Conservation (phyloP, 2,329 filamentous ascomycete genomes). For the Daldinia sp. region DNA sequence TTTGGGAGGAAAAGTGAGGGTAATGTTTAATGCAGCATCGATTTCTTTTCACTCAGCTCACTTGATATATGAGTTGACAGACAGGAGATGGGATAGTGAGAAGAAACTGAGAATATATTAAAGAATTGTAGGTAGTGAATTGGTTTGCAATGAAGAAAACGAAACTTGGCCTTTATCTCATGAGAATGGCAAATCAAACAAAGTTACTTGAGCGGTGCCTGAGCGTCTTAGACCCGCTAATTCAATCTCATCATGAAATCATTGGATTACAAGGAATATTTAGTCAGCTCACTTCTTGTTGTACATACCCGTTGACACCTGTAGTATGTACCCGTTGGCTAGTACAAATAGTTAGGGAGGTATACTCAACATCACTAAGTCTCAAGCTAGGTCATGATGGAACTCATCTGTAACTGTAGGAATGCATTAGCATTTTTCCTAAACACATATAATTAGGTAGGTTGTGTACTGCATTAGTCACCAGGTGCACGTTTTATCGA, state of each 20-base stretch:
- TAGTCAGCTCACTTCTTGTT: not conserved
- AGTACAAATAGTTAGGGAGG: no score
- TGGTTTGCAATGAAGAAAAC: not conserved
- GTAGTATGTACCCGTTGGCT: no score
- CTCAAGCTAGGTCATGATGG: not conserved
- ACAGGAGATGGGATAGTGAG: not conserved
- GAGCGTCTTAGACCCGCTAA: not conserved
- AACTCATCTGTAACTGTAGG: not conserved
- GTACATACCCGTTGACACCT: not conserved
- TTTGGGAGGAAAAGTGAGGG: not conserved
- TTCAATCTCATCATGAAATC: slow-evolving; percentile 15
- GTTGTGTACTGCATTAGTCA: not conserved
- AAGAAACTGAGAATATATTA: not conserved
- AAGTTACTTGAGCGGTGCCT: slow-evolving; percentile 9
- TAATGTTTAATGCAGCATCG: not conserved
- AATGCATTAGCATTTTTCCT: not conserved
- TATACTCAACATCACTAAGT: no score
- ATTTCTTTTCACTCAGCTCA: slow-evolving; percentile 2
- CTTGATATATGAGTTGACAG: not conserved
- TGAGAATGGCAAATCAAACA: not conserved
- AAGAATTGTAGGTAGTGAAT: not conserved
- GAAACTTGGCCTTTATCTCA: not conserved
- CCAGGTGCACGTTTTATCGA: not conserved
- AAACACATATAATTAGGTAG: not conserved
- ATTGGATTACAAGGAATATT: not conserved